Percentiles rank a stretch among this genome's conserved stretches.
These are phyloP conservation scores for Solanum acaule DNA, from an alignment of 257 asterid species.

Conservation along the genomic window DNA sequence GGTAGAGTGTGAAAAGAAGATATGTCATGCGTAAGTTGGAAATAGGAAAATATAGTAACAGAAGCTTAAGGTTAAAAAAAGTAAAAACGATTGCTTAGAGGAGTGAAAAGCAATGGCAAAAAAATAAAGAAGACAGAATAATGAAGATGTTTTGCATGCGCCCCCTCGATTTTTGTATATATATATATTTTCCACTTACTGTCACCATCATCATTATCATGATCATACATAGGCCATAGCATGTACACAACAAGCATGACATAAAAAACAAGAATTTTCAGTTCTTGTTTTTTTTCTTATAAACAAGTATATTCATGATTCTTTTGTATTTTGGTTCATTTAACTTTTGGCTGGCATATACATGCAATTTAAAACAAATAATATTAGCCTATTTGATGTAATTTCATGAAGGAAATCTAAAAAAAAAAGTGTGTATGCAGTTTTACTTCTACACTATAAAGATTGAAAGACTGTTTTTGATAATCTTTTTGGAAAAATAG, in stretches of 20 bases:
- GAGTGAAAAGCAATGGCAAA: conserved; percentile 24
- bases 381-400: too few species aligned
- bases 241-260: not conserved
- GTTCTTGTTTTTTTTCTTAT: not conserved
- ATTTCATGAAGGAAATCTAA: not conserved
- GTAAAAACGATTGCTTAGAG: conserved; percentile 8
- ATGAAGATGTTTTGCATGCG: conserved; percentile 55
- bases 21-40: conserved; percentile 22
- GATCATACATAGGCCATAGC: not conserved
- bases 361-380: not conserved
- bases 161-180: conserved; percentile 1
- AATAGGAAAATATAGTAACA: not conserved
- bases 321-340: not conserved
- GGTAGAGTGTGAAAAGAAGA: conserved; percentile 3
- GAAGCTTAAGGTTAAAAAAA: not conserved
- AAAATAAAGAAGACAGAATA: conserved; percentile 29
- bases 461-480: not conserved
- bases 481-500: too few species aligned
- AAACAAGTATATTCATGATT: not conserved
- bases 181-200: not conserved
- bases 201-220: not conserved
- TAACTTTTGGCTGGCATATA: not conserved
- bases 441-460: too few species aligned
- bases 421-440: not conserved
- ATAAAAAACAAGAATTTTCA: not conserved